These are phyloP conservation scores for Annona squamosa DNA, from an alignment of 164 flowering plant genomes.

Conservation along the genomic window DNA sequence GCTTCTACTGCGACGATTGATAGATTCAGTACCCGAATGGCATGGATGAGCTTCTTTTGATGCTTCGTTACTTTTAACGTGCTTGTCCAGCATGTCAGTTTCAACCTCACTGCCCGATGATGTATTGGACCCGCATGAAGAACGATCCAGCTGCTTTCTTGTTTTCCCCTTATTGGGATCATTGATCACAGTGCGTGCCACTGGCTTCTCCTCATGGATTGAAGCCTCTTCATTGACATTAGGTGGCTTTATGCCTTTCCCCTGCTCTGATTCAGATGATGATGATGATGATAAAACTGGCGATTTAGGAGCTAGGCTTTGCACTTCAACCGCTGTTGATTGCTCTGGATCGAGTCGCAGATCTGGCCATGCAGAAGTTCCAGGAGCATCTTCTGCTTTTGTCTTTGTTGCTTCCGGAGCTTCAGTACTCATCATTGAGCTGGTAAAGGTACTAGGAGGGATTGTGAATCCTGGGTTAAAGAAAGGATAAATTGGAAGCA, in stretches of 20 bases:
- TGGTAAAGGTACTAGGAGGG: constrained; percentile 33
- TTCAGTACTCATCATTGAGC: constrained; percentile 27
- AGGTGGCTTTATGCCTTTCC: constrained; percentile 28
- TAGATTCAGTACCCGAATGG: constrained; percentile 32
- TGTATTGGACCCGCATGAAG: constrained; percentile 95
- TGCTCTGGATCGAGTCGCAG: constrained; percentile 31
- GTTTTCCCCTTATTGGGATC: constrained; percentile 41
- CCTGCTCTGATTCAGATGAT: constrained; percentile 52
- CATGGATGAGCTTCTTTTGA: constrained; percentile 37
- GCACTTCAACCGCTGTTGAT: constrained; percentile 40
- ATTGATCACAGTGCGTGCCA: constrained; percentile 18
- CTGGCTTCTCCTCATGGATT: constrained; percentile 28
- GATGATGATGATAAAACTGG: constrained; percentile 20
- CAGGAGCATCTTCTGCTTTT: constrained; percentile 5
- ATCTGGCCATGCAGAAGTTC: constrained; percentile 26
- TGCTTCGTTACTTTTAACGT: constrained; percentile 45
- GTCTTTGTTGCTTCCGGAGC: constrained; percentile 23
- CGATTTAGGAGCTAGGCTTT: constrained; percentile 38
- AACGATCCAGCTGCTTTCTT: constrained; percentile 66
- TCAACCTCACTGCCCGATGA: constrained; percentile 83
- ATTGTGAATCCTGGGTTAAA: constrained; percentile 39
- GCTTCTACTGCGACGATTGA: constrained; percentile 51
- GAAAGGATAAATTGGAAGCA: constrained; percentile 61
- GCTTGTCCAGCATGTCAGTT: constrained; percentile 49
- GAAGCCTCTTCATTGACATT: constrained; percentile 14